Conservation (phyloP, 257 asterid genomes). For the Gynochthodes officinalis region DNA sequence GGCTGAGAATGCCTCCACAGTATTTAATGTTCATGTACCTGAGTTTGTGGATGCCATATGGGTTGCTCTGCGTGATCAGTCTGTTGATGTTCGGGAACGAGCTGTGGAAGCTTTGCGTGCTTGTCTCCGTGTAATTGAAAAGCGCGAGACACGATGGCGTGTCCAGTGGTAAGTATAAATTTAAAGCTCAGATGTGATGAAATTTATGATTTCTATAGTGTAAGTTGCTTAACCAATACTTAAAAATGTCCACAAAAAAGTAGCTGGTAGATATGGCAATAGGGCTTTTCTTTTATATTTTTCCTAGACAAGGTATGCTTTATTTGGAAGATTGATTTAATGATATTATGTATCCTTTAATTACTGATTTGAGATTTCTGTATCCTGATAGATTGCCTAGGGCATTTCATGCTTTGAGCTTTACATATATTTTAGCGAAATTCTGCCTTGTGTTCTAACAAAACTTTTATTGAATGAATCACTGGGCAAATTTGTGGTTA, state of each 20-base stretch:
- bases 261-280: too few species aligned
- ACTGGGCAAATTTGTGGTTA: not conserved
- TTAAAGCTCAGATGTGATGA: slow-evolving; percentile 1
- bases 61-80: slow-evolving; percentile 97
- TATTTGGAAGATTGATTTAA: not conserved
- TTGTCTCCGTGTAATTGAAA: slow-evolving; percentile 92
- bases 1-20: slow-evolving; percentile 99
- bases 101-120: slow-evolving; percentile 99
- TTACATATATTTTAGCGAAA: not conserved
- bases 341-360: not conserved
- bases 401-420: not conserved
- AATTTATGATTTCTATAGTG: not conserved
- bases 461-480: not conserved
- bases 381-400: not conserved
- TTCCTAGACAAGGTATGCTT: not conserved
- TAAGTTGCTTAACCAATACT: not conserved
- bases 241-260: not conserved
- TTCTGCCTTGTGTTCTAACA: too few species aligned
- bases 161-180: slow-evolving; percentile 78
- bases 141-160: slow-evolving; percentile 99
- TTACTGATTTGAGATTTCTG: not conserved
- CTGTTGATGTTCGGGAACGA: slow-evolving; percentile 79
- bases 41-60: slow-evolving; percentile 97
- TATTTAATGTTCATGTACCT: slow-evolving; percentile 93
- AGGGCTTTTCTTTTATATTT: not conserved